Conservation (phyloP, 257 asterid species). For the Lithospermum erythrorhizon region DNA sequence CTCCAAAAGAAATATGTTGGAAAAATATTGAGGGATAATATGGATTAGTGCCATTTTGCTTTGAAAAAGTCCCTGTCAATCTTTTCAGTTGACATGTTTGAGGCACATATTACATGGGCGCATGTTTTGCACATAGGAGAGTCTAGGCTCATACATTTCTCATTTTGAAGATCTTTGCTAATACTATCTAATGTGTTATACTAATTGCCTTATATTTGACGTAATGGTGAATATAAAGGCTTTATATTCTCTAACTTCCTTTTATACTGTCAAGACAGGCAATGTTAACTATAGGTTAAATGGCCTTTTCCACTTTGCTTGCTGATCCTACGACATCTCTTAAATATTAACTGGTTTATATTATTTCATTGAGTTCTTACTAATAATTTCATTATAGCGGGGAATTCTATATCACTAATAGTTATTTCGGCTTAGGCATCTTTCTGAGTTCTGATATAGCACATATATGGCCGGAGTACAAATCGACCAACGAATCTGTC, state of each 20-base stretch:
- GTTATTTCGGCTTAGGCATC: background rate
- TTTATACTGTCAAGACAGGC: conserved; percentile 58
- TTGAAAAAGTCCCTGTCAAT: too few relatives aligned
- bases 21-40: too few relatives aligned
- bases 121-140: too few relatives aligned
- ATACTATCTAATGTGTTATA: too few relatives aligned
- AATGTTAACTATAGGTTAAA: conserved; percentile 80
- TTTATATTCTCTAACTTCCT: background rate
- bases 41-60: too few relatives aligned
- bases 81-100: too few relatives aligned
- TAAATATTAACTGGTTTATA: conserved; percentile 23
- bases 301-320: conserved; percentile 92
- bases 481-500: conserved; percentile 49
- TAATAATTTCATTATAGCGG: background rate
- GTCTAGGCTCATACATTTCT: too few relatives aligned
- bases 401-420: background rate
- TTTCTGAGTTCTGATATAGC: background rate
- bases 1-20: too few relatives aligned
- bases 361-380: background rate
- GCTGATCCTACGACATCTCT: conserved; percentile 99
- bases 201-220: background rate
- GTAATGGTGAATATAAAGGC: background rate
- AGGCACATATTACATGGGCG: too few relatives aligned
- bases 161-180: too few relatives aligned
- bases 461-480: conserved; percentile 76